A percentile compares a stretch with the other conserved stretches of the same genome.
Evolutionary conservation across 768 basidiomycete species (phyloP).

Genomic region (Boletus pseudo-olivaceus): DNA sequence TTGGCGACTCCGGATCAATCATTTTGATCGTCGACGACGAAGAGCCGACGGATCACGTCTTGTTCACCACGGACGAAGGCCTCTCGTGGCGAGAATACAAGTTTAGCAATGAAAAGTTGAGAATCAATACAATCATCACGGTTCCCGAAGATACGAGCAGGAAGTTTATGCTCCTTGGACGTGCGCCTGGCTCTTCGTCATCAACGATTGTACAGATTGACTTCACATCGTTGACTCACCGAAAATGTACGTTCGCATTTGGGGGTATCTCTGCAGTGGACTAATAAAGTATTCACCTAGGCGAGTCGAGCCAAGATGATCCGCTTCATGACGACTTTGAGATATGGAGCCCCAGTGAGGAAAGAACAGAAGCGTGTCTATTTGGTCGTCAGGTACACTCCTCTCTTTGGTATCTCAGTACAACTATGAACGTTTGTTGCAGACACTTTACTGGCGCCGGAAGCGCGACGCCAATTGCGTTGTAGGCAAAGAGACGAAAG

Average conservation of each 20-base stretch:
- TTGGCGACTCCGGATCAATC: slow-evolving; percentile 94
- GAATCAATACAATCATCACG: slow-evolving; percentile 76
- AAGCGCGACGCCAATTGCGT: slow-evolving; percentile 76
- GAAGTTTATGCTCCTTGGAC: slow-evolving; percentile 83
- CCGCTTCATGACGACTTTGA: slow-evolving; percentile 92
- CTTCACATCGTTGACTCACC: slow-evolving; percentile 72
- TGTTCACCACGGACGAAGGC: slow-evolving; percentile 91
- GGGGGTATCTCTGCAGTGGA: background rate
- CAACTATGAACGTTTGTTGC: background rate
- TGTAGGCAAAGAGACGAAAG: slow-evolving; percentile 67
- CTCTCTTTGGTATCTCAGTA: background rate
- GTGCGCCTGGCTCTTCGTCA: slow-evolving; percentile 40
- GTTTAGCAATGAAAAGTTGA: slow-evolving; percentile 68
- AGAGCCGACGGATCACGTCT: slow-evolving; percentile 81
- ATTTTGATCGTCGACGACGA: slow-evolving; percentile 95
- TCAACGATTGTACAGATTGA: slow-evolving; percentile 78
- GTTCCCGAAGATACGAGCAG: slow-evolving; percentile 89
- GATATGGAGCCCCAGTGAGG: slow-evolving; percentile 92
- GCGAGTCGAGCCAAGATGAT: slow-evolving; percentile 63
- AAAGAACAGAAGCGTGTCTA: slow-evolving; percentile 81
- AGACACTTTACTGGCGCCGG: slow-evolving; percentile 93
- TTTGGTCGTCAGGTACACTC: slow-evolving; percentile 81
- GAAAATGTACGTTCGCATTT: slow-evolving; percentile 59
- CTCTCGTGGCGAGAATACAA: slow-evolving; percentile 82
- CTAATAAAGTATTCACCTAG: slow-evolving; percentile 37